phyloP scores from a whole-genome alignment of 371 early-diverging fungal genomes.

The Rhizopus microsporus region DNA sequence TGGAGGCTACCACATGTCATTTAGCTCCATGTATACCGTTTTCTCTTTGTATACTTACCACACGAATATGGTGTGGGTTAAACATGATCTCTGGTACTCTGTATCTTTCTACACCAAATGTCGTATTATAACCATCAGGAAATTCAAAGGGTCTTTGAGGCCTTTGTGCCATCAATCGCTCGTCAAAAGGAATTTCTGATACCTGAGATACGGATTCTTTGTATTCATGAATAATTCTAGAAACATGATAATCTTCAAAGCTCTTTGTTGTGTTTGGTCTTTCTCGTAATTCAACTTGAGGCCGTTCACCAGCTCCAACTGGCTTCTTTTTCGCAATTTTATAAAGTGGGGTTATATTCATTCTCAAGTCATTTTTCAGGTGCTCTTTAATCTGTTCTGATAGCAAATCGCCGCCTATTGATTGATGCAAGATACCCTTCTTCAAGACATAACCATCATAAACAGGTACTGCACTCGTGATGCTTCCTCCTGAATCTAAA shows the following conservation, averaged over 20 bases:
- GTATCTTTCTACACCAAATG: conserved; percentile 84
- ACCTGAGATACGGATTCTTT: conserved; percentile 92
- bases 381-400: conserved; percentile 72
- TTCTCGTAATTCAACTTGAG: conserved; percentile 56
- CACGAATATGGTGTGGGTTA: conserved; percentile 60
- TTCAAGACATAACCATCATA: conserved; percentile 93
- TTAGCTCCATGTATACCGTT: neutral
- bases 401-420: conserved; percentile 82
- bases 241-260: conserved; percentile 67
- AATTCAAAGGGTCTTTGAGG: conserved; percentile 89
- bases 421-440: conserved; percentile 79
- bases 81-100: conserved; percentile 84
- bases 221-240: conserved; percentile 76
- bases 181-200: conserved; percentile 68
- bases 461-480: conserved; percentile 90
- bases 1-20: conserved; percentile 10
- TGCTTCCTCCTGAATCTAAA: conserved; percentile 87
- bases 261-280: conserved; percentile 63
- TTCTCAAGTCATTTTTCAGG: conserved; percentile 56
- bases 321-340: conserved; percentile 70
- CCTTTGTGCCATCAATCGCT: conserved; percentile 54
- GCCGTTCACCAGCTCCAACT: conserved; percentile 70
- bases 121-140: conserved; percentile 89
- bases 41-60: conserved; percentile 11
- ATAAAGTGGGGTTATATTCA: conserved; percentile 81